Evolutionary conservation across 164 flowering plant species (phyloP).

Genomic region (Dillenia turbinata): DNA sequence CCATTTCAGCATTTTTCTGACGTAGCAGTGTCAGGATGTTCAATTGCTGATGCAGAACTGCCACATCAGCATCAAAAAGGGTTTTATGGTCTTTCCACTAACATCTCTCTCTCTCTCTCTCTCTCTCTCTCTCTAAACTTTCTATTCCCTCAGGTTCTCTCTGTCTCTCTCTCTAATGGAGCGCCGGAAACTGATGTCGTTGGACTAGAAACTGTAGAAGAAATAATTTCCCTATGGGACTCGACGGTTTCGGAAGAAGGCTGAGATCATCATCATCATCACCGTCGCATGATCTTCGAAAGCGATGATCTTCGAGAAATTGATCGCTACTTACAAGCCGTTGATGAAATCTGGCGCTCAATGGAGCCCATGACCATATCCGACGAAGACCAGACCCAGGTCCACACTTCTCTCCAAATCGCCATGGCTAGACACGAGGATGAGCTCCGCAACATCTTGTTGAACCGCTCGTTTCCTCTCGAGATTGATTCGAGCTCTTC

Average conservation of each 20-base stretch:
- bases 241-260: slow-evolving; percentile 59
- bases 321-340: slow-evolving; percentile 57
- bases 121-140: too few species aligned
- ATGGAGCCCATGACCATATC: slow-evolving; percentile 31
- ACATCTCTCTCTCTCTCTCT: too few species aligned
- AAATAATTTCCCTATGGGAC: slow-evolving; percentile 56
- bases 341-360: slow-evolving; percentile 58
- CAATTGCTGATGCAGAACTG: too few species aligned
- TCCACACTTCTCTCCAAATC: slow-evolving; percentile 48
- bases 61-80: too few species aligned
- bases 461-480: slow-evolving; percentile 32
- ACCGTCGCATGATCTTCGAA: background rate
- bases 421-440: slow-evolving; percentile 78
- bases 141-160: too few species aligned
- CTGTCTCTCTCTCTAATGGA: slow-evolving; percentile 9
- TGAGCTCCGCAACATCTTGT: slow-evolving; percentile 53
- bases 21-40: too few species aligned
- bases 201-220: slow-evolving; percentile 33
- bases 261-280: slow-evolving; percentile 16
- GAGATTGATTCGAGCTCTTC: slow-evolving; percentile 35
- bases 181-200: slow-evolving; percentile 8
- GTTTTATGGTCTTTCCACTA: too few species aligned
- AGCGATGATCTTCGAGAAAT: slow-evolving; percentile 26
- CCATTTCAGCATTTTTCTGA: too few species aligned
- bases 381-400: slow-evolving; percentile 10